Conservation (phyloP, 2,329 filamentous ascomycete species). For the Shiraia bambusicola region DNA sequence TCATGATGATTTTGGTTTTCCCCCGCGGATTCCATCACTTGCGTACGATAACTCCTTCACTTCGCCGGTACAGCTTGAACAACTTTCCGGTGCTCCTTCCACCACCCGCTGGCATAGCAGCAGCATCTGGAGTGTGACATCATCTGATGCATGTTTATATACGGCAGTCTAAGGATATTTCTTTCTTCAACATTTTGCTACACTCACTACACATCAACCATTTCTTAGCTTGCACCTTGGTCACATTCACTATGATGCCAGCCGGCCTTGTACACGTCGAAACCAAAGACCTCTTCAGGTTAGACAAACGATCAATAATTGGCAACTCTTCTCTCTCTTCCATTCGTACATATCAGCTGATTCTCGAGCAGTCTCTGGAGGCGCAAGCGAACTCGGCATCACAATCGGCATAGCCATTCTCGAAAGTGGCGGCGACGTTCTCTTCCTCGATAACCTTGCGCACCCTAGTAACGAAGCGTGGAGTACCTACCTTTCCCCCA, state of each 20-base stretch:
- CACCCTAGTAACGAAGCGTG: constrained; percentile 6
- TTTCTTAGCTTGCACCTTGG: too few relatives aligned
- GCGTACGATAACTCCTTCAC: too few relatives aligned
- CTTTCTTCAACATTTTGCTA: too few relatives aligned
- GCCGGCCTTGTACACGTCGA: constrained; percentile 17
- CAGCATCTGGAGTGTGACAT: too few relatives aligned
- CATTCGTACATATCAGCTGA: neutral
- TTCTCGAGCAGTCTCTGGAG: constrained; percentile 25
- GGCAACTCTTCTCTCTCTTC: constrained; percentile 10
- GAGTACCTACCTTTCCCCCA: constrained; percentile 7
- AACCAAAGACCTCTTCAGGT: constrained; percentile 24
- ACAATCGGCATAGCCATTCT: constrained; percentile 25
- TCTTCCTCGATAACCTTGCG: constrained; percentile 19
- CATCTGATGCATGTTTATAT: too few relatives aligned
- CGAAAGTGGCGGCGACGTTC: constrained; percentile 30
- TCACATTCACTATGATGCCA: constrained; percentile 14
- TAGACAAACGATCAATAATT: constrained; percentile 26
- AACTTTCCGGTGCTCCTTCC: too few relatives aligned
- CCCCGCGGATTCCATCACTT: too few relatives aligned
- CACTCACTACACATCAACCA: too few relatives aligned
- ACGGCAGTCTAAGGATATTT: too few relatives aligned
- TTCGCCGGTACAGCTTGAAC: too few relatives aligned
- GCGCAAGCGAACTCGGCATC: constrained; percentile 28
- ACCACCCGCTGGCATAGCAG: too few relatives aligned
- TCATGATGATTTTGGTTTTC: too few relatives aligned